Evolutionary conservation across 257 asterid species (phyloP).

Genomic region (Rauvolfia tetraphylla): DNA sequence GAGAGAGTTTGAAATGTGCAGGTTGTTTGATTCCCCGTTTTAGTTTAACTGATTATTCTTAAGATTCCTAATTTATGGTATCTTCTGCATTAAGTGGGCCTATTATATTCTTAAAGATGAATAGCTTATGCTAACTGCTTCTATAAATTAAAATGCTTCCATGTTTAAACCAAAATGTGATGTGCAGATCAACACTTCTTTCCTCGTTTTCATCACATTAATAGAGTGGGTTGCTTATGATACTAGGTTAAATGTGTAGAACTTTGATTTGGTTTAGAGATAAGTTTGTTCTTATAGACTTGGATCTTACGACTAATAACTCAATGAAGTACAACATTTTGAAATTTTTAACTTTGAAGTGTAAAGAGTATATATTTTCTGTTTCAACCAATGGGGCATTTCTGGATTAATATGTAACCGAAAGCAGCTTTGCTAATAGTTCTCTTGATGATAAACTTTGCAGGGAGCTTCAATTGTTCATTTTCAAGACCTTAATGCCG

Average conservation of each 20-base stretch:
- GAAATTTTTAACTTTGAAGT: neutral
- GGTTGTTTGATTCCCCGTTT: neutral
- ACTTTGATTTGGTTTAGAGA: neutral
- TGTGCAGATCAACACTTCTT: neutral
- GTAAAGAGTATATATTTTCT: too few relatives aligned
- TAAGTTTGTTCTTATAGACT: neutral
- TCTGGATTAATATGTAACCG: neutral
- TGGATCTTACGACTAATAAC: neutral
- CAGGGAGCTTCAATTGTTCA: slow-evolving; percentile 40
- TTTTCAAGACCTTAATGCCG: slow-evolving; percentile 38
- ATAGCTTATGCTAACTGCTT: neutral
- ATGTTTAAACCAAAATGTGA: neutral
- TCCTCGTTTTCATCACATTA: neutral
- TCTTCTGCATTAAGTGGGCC: neutral
- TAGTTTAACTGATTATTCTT: neutral
- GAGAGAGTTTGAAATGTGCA: neutral
- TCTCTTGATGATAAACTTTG: slow-evolving; percentile 3
- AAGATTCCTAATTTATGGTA: neutral
- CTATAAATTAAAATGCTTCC: neutral
- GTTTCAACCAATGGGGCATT: neutral
- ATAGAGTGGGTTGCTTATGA: neutral
- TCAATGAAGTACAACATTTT: neutral
- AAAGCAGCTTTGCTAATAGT: neutral
- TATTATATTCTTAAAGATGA: neutral
- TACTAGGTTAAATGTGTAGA: neutral